Base-by-base conservation (phyloP, 352 stramenopile species). In the Globisporangium solare region DNA sequence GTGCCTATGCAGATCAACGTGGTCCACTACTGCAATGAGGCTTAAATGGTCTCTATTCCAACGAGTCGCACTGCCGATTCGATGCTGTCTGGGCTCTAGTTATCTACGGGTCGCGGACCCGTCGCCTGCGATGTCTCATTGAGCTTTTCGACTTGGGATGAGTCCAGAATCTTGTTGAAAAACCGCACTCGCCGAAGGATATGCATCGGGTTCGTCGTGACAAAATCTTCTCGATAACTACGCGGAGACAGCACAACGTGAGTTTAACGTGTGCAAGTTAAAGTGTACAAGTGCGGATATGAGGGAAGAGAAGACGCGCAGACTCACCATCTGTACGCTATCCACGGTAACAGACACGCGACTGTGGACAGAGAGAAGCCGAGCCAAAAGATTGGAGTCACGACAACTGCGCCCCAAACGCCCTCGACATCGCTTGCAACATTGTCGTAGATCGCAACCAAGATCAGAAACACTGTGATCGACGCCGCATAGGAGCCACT, bases 181-280 rank as follows among this genome's bases (percentile, higher is more conserved):
- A 77, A 74, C 4, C 75, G 69, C n/a, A 76, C 79, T 2, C 83
- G 76, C 24, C 82, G 76, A 17, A 93, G 61, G 35, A 93, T 85
- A 50, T 91, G 75, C 15, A 93, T 79, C 3, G 83, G 80, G 32
- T 91, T 87, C 7, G 69, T 74, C 27, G 74, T 74, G 37, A 77
- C 66, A 51, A 91, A 93, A 54, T 91, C 90, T 60, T 93, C 83
- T 55, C 79, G 68, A 43, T 74, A 88, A 42, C 81, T 91, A 45
- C n/a, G 48, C 20, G 17, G 10, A 63, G 39, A 21, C 14, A 55
- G 40, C 20, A 43, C 39, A 43, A 13, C 27, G 27, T 35, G 5
- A 35, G 27, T 7, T 35, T 6, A 35, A 11, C 6, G 27, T 10
- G 5, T 35, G 27, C 27, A 35, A 35, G n/a, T n/a, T n/a, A n/a